Conservation (phyloP, 2,329 filamentous ascomycete genomes). For the Fusarium begoniae region DNA sequence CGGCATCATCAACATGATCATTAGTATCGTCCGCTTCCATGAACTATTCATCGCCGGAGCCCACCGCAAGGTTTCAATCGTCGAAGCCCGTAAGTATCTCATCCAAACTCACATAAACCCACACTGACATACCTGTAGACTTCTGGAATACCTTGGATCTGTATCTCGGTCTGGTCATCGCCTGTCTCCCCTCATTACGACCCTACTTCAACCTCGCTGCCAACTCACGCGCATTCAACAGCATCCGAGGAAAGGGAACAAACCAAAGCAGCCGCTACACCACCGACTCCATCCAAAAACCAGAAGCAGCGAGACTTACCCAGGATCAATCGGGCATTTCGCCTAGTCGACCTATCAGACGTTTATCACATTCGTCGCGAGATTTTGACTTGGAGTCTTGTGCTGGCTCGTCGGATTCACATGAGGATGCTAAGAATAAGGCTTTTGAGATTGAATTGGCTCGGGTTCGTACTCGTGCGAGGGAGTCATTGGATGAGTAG, state of each 20-base stretch:
- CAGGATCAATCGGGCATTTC: not conserved
- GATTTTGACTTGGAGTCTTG: not conserved
- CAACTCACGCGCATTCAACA: constrained; percentile 16
- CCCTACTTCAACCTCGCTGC: constrained; percentile 28
- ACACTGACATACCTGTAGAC: not conserved
- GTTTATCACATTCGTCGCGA: not conserved
- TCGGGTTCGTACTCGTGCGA: not conserved
- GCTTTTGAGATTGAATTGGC: not conserved
- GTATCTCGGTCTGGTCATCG: constrained; percentile 18
- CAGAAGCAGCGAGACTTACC: not conserved
- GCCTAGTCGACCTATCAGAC: not conserved
- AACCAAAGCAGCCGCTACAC: not conserved
- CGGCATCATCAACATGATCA: constrained; percentile 17
- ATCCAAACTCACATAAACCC: rapidly evolving
- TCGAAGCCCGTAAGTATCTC: not conserved
- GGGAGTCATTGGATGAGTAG: not conserved
- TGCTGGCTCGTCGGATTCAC: not conserved
- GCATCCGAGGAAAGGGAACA: not conserved
- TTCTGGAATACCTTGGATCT: constrained; percentile 16
- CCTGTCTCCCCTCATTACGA: constrained; percentile 14
- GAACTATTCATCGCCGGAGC: not conserved
- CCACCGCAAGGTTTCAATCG: not conserved
- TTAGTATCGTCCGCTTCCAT: constrained; percentile 6
- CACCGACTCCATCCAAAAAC: not conserved
- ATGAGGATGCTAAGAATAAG: not conserved